Percentiles rank a stretch among this genome's conserved stretches.
phyloP scores from a whole-genome alignment of 78 protist species.

The Dictyostelium purpureum region DNA sequence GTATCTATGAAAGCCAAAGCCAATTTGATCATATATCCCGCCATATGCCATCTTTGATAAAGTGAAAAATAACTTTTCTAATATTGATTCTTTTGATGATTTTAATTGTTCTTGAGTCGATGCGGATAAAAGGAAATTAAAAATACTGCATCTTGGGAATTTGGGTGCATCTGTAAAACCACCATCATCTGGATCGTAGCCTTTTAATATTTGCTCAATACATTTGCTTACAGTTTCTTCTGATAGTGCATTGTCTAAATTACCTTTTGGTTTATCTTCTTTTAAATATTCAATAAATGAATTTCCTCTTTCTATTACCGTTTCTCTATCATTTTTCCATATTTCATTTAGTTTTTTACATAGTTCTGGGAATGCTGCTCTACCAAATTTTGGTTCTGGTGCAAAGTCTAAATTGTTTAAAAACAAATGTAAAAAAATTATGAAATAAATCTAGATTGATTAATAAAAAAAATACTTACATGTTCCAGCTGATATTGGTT shows the following conservation, averaged over 20 bases:
- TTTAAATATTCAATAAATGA: constrained; percentile 34
- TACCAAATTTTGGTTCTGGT: constrained; percentile 66
- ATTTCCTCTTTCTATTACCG: constrained; percentile 35
- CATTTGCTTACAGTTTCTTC: neutral
- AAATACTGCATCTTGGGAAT: constrained; percentile 84
- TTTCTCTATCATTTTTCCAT: constrained; percentile 62
- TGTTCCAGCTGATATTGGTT: constrained; percentile 90
- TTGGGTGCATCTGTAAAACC: constrained; percentile 89
- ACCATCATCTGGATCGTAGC: constrained; percentile 77
- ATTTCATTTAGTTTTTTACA: constrained; percentile 8
- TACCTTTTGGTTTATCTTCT: constrained; percentile 44
- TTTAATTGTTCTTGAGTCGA: neutral
- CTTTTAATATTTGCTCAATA: neutral
- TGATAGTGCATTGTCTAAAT: constrained; percentile 13
- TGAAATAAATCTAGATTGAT: no score
- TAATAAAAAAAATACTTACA: constrained; percentile 55
- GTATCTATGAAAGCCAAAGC: constrained; percentile 90
- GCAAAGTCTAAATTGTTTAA: constrained; percentile 60
- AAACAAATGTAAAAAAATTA: no score
- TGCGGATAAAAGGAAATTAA: constrained; percentile 37
- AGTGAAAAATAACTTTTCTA: constrained; percentile 37
- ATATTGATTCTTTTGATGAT: neutral
- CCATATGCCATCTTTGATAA: constrained; percentile 83
- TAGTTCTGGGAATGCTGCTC: constrained; percentile 53
- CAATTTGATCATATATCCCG: constrained; percentile 90